phyloP scores from a whole-genome alignment of 2,329 filamentous ascomycete species.

The Achaetomium macrosporum region DNA sequence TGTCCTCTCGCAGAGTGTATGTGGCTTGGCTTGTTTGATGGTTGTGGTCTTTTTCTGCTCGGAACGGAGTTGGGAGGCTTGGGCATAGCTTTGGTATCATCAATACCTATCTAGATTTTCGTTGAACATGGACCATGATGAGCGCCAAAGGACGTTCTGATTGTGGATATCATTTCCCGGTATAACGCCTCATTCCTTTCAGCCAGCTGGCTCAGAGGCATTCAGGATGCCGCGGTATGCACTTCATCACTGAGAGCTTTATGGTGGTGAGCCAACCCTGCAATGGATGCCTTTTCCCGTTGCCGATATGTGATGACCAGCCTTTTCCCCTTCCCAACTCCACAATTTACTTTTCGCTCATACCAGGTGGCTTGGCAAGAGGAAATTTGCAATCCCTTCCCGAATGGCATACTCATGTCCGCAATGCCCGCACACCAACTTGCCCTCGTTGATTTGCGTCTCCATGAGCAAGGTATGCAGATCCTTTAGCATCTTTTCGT shows the following conservation, averaged over 20 bases:
- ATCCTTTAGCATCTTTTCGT: constrained; percentile 68
- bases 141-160: not conserved
- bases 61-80: constrained; percentile 20
- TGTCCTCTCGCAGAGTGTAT: constrained; percentile 8
- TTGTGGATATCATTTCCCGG: not conserved
- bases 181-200: not conserved
- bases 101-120: constrained; percentile 12
- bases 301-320: not conserved
- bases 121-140: not conserved
- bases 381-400: constrained; percentile 94
- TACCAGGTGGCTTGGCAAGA: constrained; percentile 88
- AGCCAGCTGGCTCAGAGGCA: no score
- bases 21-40: constrained; percentile 10
- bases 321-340: not conserved
- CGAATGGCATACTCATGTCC: constrained; percentile 91
- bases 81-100: constrained; percentile 13
- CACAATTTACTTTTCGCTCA: constrained; percentile 27
- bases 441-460: constrained; percentile 84
- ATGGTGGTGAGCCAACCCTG: constrained; percentile 2
- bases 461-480: constrained; percentile 79
- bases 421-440: constrained; percentile 84
- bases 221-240: no score
- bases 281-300: constrained; percentile 21
- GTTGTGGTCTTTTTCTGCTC: constrained; percentile 16
- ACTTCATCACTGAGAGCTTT: not conserved